These are phyloP conservation scores for Excoecaria agallocha DNA, from an alignment of 345 rosid species.

Conservation along the genomic window DNA sequence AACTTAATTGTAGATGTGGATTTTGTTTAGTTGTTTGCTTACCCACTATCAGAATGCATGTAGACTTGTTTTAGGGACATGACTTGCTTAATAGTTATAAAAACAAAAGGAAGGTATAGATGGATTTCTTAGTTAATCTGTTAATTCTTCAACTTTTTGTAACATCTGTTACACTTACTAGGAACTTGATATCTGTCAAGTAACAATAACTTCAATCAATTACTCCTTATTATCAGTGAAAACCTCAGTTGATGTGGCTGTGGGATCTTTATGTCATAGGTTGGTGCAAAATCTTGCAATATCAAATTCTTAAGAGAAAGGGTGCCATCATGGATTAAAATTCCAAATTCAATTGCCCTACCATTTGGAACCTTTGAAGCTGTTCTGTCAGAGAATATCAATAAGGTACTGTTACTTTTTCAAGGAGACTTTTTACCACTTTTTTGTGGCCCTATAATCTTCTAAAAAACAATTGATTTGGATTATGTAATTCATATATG, in stretches of 20 bases:
- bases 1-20: not conserved
- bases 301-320: constrained; percentile 36
- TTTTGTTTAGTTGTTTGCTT: constrained; percentile 6
- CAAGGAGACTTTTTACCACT: constrained; percentile 8
- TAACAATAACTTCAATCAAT: not conserved
- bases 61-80: not conserved
- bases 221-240: not conserved
- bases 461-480: not conserved
- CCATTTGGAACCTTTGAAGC: constrained; percentile 47
- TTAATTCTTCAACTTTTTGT: not conserved
- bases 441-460: constrained; percentile 2
- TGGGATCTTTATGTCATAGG: constrained; percentile 26
- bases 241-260: constrained; percentile 4
- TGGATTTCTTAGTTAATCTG: not conserved
- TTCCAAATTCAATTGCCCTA: constrained; percentile 39
- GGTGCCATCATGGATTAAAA: constrained; percentile 42
- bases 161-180: not conserved
- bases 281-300: constrained; percentile 45
- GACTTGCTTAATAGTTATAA: too few species aligned
- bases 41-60: not conserved
- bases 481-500: not conserved
- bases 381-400: constrained; percentile 27
- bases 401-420: constrained; percentile 29
- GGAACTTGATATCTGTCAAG: not conserved
- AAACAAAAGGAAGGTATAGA: not conserved